Evolutionary conservation across 2,329 filamentous ascomycete species (phyloP), one percentile per base, ranked within the genome.

Genomic region (Ophiosphaerella korrae): DNA sequence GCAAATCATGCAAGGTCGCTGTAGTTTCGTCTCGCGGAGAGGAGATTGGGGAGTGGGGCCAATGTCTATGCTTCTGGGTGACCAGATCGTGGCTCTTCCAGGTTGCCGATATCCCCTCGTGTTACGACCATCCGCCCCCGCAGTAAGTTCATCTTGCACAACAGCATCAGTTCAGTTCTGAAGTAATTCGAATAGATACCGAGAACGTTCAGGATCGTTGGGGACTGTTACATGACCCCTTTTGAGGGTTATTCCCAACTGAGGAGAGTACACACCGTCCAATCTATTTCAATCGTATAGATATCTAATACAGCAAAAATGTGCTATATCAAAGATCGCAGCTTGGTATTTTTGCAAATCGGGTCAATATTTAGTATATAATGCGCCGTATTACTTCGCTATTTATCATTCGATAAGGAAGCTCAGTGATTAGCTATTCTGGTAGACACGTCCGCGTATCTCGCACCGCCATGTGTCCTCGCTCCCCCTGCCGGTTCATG

Each of bases 401-500:
- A 29, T 29, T 3, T 11, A 29, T 29, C 1, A 8, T 29, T 29
- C 8, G 26, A 7, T 6, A 29, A 29, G 7, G 11, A 21, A 21
- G 5, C 23, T 47, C 36, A 57, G 31, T 45, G 51, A 33, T 55
- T 33, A 3, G 44, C 18, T 1, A 43, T 32, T 21, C 16, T 46
- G 12, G 50, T 54, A 4, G 56, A 35, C 5, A 57, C 59, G 3
- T 50, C 50, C 7, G 48, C 21, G 40, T 62, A 62, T 39, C 47
- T 51, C 21, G 47, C 52, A 4, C 59, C 59, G 3, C 39, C 52
- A 48, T 43, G 44, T 9, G 41, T 52, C 37, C 50, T 53, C 14
- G 50, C 51, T 9, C 46, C 32, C 6, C 42, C 51, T 6, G 50
- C 45, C 7, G 50, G 42, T 33, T 52, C 45, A 52, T 57, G 58